Percentiles rank a stretch among this genome's conserved stretches.
Evolutionary conservation across 129 eudicot species (phyloP).

Genomic region (Rutidosis leptorrhynchoides): DNA sequence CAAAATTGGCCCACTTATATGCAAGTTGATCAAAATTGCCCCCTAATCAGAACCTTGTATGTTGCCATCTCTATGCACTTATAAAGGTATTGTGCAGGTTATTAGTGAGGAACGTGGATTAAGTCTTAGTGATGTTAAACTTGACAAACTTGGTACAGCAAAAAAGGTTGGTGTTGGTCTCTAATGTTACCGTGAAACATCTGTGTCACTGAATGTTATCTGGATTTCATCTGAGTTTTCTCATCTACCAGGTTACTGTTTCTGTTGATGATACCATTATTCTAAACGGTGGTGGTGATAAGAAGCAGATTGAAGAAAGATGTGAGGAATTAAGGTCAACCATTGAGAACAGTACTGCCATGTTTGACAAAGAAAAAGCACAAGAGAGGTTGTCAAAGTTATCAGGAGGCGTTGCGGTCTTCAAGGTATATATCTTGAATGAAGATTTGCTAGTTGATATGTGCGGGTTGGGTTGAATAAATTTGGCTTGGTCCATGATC

Average conservation of each 20-base stretch:
- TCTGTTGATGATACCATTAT: slow-evolving; percentile 90
- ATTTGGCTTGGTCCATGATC: background rate
- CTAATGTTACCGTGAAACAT: background rate
- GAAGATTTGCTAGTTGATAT: background rate
- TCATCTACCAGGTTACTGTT: slow-evolving; percentile 59
- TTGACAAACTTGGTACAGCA: slow-evolving; percentile 80
- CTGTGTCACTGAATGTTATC: background rate
- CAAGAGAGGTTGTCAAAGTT: slow-evolving; percentile 90
- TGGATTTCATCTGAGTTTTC: background rate
- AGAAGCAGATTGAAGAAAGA: slow-evolving; percentile 82
- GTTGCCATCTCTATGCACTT: background rate
- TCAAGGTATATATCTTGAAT: slow-evolving; percentile 48
- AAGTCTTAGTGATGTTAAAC: slow-evolving; percentile 59
- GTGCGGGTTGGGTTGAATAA: background rate
- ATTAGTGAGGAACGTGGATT: slow-evolving; percentile 80
- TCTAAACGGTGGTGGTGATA: slow-evolving; percentile 89
- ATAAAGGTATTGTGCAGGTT: slow-evolving; percentile 45
- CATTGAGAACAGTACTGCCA: slow-evolving; percentile 58
- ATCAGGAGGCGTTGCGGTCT: slow-evolving; percentile 95
- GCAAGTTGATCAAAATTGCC: background rate
- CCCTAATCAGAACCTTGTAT: background rate
- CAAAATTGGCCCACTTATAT: background rate
- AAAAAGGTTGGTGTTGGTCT: slow-evolving; percentile 54
- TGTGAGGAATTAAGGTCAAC: slow-evolving; percentile 79
- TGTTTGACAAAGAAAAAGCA: slow-evolving; percentile 96